These are phyloP conservation scores for Sistotremastrum niveocremeum DNA, from an alignment of 768 basidiomycete species.

Conservation along the genomic window DNA sequence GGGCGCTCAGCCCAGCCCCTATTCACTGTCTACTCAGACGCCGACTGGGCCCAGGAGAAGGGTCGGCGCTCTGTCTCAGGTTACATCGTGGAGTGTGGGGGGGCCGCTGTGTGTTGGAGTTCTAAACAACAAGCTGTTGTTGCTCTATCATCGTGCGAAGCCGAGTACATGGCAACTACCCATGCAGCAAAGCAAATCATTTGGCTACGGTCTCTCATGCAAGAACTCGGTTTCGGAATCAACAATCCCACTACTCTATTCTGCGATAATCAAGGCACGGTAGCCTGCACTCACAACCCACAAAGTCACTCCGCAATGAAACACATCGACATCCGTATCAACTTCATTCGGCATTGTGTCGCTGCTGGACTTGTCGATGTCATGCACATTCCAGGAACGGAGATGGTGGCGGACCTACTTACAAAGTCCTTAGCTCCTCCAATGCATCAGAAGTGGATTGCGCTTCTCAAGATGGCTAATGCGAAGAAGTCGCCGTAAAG, in stretches of 20 bases:
- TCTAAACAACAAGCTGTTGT: too few species aligned
- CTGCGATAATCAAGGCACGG: constrained; percentile 17
- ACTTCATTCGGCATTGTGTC: constrained; percentile 23
- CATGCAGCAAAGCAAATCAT: constrained; percentile 22
- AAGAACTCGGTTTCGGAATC: constrained; percentile 6
- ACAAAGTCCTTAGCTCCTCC: constrained; percentile 21
- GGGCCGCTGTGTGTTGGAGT: too few species aligned
- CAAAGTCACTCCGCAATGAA: constrained; percentile 19
- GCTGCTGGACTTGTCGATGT: constrained; percentile 12
- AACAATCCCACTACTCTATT: constrained; percentile 5
- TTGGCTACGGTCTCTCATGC: constrained; percentile 18
- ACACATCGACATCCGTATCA: constrained; percentile 25
- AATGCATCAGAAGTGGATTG: background rate
- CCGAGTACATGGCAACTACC: constrained; percentile 22
- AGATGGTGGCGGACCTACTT: constrained; percentile 27
- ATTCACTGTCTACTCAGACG: constrained; percentile 17
- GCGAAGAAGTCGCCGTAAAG: too few species aligned
- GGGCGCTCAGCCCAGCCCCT: background rate
- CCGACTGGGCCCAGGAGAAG: constrained; percentile 18
- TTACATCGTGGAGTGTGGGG: too few species aligned
- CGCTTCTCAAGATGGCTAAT: too few species aligned
- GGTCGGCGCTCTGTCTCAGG: too few species aligned
- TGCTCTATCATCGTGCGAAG: too few species aligned
- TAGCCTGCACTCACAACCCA: constrained; percentile 17
- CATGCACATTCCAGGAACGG: constrained; percentile 16